A percentile compares a stretch with the other conserved stretches of the same genome.
Evolutionary conservation across 2,329 filamentous ascomycete species (phyloP).

Genomic region (Penicillium sp.): DNA sequence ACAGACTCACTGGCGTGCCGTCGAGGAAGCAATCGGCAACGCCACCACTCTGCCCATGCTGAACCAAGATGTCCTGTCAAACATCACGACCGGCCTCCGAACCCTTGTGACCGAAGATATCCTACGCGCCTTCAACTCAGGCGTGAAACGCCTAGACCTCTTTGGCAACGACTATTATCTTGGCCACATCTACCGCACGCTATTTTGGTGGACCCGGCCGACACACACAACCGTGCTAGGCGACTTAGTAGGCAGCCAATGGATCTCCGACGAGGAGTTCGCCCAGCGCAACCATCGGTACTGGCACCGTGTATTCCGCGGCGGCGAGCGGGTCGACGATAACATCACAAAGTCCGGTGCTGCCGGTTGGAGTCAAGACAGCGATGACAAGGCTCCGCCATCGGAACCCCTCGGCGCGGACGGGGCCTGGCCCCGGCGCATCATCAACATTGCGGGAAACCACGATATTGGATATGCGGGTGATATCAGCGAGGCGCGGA

Average conservation of each 20-base stretch:
- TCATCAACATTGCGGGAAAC: slow-evolving; percentile 91
- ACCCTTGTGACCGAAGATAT: slow-evolving; percentile 64
- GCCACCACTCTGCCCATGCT: slow-evolving; percentile 15
- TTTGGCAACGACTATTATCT: slow-evolving; percentile 94
- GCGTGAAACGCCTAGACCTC: slow-evolving; percentile 79
- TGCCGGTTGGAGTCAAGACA: slow-evolving; percentile 42
- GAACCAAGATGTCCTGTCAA: slow-evolving; percentile 21
- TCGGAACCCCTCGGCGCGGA: slow-evolving; percentile 38
- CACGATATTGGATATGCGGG: slow-evolving; percentile 97
- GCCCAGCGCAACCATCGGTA: slow-evolving; percentile 68
- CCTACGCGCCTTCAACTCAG: slow-evolving; percentile 62
- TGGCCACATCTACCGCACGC: slow-evolving; percentile 81
- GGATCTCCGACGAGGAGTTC: slow-evolving; percentile 87
- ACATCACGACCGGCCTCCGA: slow-evolving; percentile 23
- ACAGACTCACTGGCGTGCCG: slow-evolving; percentile 34
- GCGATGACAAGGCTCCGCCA: slow-evolving; percentile 20
- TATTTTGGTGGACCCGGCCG: slow-evolving; percentile 80
- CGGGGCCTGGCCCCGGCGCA: slow-evolving; percentile 65
- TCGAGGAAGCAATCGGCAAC: slow-evolving; percentile 15
- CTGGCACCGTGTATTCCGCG: slow-evolving; percentile 77
- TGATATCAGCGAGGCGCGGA: slow-evolving; percentile 73
- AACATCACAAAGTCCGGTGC: slow-evolving; percentile 37
- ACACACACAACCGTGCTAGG: slow-evolving; percentile 88
- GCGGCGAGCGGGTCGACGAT: slow-evolving; percentile 61
- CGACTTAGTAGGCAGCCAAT: slow-evolving; percentile 90